A percentile compares a stretch with the other conserved stretches of the same genome.
phyloP scores from a whole-genome alignment of 176 grass and related monocot species.

The Lolium rigidum region DNA sequence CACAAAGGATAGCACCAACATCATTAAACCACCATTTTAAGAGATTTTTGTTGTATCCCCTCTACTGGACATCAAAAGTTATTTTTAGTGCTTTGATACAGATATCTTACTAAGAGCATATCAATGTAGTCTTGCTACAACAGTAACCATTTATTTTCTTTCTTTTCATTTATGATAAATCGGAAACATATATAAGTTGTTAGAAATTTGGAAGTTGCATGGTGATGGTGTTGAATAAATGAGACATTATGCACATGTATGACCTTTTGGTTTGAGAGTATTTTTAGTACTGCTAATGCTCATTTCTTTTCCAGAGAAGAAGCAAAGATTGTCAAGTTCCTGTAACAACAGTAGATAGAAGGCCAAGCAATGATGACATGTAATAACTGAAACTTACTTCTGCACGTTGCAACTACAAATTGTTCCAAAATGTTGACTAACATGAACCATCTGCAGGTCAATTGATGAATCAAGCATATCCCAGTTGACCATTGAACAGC shows the following conservation, averaged over 20 bases:
- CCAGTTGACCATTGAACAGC: slow-evolving; percentile 19
- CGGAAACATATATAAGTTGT: slow-evolving; percentile 2
- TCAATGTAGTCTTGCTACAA: background rate
- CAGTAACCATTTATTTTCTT: background rate
- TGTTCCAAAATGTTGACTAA: background rate
- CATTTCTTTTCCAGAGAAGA: slow-evolving; percentile 13
- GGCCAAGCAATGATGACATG: background rate
- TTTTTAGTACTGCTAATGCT: slow-evolving; percentile 7
- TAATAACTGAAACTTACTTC: background rate
- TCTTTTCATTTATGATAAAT: background rate
- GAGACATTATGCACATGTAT: background rate
- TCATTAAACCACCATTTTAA: slow-evolving; percentile 7
- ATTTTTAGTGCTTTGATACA: background rate
- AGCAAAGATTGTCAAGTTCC: slow-evolving; percentile 16
- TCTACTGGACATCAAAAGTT: background rate
- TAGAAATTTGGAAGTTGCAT: background rate
- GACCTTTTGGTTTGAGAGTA: background rate
- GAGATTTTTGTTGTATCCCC: background rate
- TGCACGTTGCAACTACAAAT: background rate
- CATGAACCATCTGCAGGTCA: slow-evolving; percentile 27
- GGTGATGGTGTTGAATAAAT: background rate
- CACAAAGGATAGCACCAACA: background rate
- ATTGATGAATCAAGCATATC: slow-evolving; percentile 40
- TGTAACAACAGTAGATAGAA: background rate
- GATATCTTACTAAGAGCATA: background rate